A percentile compares a stretch with the other conserved stretches of the same genome.
Conservation (phyloP, 768 basidiomycete genomes). For the Hypsizygus marmoreus region DNA sequence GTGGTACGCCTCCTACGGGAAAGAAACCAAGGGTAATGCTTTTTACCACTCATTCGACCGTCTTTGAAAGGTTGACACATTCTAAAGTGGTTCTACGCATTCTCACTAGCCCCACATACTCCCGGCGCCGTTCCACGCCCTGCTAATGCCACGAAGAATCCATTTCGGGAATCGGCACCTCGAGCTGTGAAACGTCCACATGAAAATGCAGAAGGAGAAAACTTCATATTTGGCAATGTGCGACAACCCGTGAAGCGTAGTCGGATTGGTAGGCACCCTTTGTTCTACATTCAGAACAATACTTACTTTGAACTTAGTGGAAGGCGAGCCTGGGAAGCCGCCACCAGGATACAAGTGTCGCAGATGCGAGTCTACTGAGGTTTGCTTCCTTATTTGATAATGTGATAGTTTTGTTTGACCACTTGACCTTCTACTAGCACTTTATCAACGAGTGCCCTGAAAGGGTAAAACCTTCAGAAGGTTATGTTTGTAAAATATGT, state of each 20-base stretch:
- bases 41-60: background rate
- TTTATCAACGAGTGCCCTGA: conserved; percentile 78
- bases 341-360: conserved; percentile 77
- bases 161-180: conserved; percentile 49
- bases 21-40: conserved; percentile 84
- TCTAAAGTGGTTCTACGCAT: conserved; percentile 95
- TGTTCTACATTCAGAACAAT: background rate
- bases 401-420: conserved; percentile 1
- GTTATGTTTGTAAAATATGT: conserved; percentile 88
- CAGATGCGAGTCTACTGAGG: conserved; percentile 76
- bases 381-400: conserved; percentile 29
- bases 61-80: conserved; percentile 6
- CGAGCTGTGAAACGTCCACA: conserved; percentile 55
- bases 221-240: conserved; percentile 71
- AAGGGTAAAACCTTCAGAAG: conserved; percentile 73
- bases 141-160: conserved; percentile 69
- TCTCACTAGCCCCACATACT: conserved; percentile 69
- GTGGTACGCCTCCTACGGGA: conserved; percentile 53
- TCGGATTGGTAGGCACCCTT: conserved; percentile 47
- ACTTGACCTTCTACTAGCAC: conserved; percentile 48
- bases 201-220: conserved; percentile 52
- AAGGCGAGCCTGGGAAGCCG: conserved; percentile 55
- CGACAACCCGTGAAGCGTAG: conserved; percentile 58
- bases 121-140: conserved; percentile 45
- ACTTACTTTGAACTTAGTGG: conserved; percentile 17